A percentile compares a stretch with the other conserved stretches of the same genome.
Conservation (phyloP, 2,329 filamentous ascomycete species). For the Epichloe coenophiala region DNA sequence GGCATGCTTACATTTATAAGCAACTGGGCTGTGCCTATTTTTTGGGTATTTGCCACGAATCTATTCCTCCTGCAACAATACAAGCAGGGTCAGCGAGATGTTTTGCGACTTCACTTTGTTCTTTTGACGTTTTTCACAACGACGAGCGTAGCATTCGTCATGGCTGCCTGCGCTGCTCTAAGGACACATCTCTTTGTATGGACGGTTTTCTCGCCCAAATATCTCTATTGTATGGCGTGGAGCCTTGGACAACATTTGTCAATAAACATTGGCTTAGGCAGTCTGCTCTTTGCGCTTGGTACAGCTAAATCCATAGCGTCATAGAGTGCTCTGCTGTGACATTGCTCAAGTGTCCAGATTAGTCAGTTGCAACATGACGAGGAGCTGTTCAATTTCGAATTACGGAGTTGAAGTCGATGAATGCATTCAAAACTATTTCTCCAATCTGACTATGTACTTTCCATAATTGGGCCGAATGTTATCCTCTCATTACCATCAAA, state of each 20-base stretch:
- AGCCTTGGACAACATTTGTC: constrained; percentile 65
- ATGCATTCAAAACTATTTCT: neutral
- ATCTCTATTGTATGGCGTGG: constrained; percentile 87
- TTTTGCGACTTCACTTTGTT: constrained; percentile 40
- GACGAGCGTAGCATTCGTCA: constrained; percentile 55
- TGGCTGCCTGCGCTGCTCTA: constrained; percentile 75
- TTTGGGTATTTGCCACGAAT: constrained; percentile 64
- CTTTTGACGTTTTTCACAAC: constrained; percentile 60
- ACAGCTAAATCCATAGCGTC: constrained; percentile 7
- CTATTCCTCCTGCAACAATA: constrained; percentile 37
- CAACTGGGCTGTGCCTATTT: constrained; percentile 87
- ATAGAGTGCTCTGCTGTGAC: neutral
- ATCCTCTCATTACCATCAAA: neutral
- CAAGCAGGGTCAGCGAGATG: constrained; percentile 13
- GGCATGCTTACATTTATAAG: constrained; percentile 72
- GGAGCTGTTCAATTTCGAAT: neutral
- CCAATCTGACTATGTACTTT: neutral
- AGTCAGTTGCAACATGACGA: neutral
- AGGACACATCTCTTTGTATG: constrained; percentile 92
- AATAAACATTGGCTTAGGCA: constrained; percentile 52
- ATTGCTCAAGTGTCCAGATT: neutral
- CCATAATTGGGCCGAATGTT: neutral
- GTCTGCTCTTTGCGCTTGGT: constrained; percentile 42
- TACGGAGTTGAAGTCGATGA: neutral
- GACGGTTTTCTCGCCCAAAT: constrained; percentile 98